Evolutionary conservation across 116 monocot genomes (phyloP), one percentile per base, ranked within the genome.

Genomic region (Cymodocea nodosa): DNA sequence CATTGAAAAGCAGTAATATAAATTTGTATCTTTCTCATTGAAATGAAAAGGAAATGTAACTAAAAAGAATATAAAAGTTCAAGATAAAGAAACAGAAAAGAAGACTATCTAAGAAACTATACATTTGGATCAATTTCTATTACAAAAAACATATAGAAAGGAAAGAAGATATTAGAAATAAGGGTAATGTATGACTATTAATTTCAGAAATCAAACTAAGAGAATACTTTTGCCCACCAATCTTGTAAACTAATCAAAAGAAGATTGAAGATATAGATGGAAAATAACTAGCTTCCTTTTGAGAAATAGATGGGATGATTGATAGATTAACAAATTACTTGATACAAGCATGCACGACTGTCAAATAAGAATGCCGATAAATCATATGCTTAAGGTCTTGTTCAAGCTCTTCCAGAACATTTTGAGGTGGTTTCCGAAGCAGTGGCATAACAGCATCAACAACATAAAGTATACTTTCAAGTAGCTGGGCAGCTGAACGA

Each of bases 271-370:
- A 30, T 30, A 30, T 3, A 30, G 30, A 30, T 30, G 30, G 30
- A 30, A 30, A 30, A 30, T 30, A 30, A 30, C 30, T 1, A 30
- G 30, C 30, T 30, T 30, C 30, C 30, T 30, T 30, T 30, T 30
- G 34, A 36, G 37, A 5, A 7, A 18, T 17, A 11, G 35, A 39
- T 50, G 51, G 48, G 36, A 37, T 30, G 30, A 17, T 55, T 56
- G 54, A 36, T 7, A 37, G 8, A 20, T 23, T 56, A 15, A 61
- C 54, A 22, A 63, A 15, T 52, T 81, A 92, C 99, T 74, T 99
- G 80, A 99, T 89, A 70, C 92, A 89, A 72, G 99, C 81, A 83
- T 92, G 99, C 17, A 99, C 99, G 71, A 99, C 99, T 11, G 87
- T 86, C 73, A 92, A 57, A 69, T 80, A 99, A 59, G 86, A 89